Evolutionary conservation across 2,329 filamentous ascomycete species (phyloP).

Genomic region (Sporothrix mexicana): DNA sequence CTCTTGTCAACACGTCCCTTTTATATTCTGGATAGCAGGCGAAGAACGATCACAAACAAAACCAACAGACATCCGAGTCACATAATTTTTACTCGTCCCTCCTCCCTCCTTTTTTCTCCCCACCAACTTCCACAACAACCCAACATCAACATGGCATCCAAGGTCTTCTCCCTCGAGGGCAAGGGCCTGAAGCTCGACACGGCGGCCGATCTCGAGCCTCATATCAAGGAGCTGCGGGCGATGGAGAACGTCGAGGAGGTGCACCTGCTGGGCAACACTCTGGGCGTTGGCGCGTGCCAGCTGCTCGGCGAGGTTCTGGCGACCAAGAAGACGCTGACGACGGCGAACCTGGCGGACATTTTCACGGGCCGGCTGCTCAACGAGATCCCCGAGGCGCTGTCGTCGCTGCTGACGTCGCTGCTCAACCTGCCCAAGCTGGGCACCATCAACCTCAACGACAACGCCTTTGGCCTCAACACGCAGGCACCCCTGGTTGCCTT

Average conservation of each 20-base stretch:
- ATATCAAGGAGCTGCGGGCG: constrained; percentile 76
- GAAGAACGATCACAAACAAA: constrained; percentile 8
- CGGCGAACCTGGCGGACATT: constrained; percentile 93
- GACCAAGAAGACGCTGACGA: constrained; percentile 81
- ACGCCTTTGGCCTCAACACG: constrained; percentile 95
- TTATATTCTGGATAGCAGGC: neutral
- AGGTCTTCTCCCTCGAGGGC: constrained; percentile 88
- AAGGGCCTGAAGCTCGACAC: constrained; percentile 92
- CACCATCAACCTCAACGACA: constrained; percentile 95
- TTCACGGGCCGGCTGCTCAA: constrained; percentile 92
- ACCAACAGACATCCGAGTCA: neutral
- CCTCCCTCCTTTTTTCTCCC: constrained; percentile 16
- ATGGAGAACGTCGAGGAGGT: constrained; percentile 83
- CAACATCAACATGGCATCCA: constrained; percentile 59
- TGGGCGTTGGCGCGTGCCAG: constrained; percentile 87
- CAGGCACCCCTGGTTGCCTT: constrained; percentile 92
- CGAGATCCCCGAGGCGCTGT: constrained; percentile 91
- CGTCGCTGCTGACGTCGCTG: constrained; percentile 81
- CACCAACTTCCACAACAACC: constrained; percentile 30
- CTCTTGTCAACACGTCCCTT: constrained; percentile 3
- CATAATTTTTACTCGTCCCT: neutral
- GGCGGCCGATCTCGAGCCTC: constrained; percentile 81
- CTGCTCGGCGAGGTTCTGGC: constrained; percentile 81
- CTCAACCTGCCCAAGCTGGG: constrained; percentile 84
- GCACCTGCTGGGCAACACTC: constrained; percentile 85